Conservation (phyloP, 345 rosid genomes). For the Aurinia saxatilis region DNA sequence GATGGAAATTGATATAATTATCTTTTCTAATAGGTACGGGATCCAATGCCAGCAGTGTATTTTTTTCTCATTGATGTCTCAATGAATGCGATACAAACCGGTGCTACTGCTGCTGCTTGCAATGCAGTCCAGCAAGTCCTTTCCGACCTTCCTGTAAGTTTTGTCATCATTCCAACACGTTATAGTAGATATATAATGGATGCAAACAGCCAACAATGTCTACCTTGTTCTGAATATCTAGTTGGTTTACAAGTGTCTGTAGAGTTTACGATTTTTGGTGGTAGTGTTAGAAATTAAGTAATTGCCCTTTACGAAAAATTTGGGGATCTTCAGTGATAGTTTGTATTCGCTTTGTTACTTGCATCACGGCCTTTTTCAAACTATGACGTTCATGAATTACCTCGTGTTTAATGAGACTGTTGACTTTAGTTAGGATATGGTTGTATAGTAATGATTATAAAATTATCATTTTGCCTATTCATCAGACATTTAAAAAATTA, state of each 20-base stretch:
- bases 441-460: neutral
- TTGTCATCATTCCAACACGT: constrained; percentile 8
- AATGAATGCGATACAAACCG: constrained; percentile 80
- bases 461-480: neutral
- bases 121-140: constrained; percentile 84
- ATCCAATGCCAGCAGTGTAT: constrained; percentile 94
- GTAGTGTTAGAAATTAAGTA: neutral
- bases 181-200: neutral
- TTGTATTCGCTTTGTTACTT: constrained; percentile 2
- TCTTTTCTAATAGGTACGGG: constrained; percentile 59
- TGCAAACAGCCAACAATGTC: neutral
- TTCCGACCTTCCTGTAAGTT: constrained; percentile 84
- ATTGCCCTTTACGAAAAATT: neutral
- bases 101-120: constrained; percentile 97
- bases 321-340: constrained; percentile 6
- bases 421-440: neutral
- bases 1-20: neutral
- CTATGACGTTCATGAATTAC: constrained; percentile 6
- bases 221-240: neutral
- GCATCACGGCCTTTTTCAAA: neutral
- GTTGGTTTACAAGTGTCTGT: neutral
- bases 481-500: neutral
- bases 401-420: constrained; percentile 1
- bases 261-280: neutral
- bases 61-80: constrained; percentile 91